Evolutionary conservation across 139 green algal species (phyloP).

Genomic region (Closterium sp.): DNA sequence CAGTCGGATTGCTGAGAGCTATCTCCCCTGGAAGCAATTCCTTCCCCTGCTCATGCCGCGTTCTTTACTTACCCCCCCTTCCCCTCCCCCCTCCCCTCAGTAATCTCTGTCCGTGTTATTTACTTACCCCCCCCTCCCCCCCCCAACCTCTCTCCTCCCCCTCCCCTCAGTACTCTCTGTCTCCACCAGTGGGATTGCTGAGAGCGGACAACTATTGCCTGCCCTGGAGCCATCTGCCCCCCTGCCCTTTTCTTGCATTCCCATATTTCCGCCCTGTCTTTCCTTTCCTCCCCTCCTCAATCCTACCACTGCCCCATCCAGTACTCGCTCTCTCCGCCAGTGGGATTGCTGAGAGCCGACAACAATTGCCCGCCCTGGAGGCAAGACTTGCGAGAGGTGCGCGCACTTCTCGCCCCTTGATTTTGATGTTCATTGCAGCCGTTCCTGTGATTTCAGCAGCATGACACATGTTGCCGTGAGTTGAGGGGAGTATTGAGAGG

Average conservation of each 20-base stretch:
- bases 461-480: no score
- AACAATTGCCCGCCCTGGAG: constrained; percentile 68
- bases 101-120: background rate
- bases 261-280: no score
- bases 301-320: constrained; percentile 22
- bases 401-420: background rate
- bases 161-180: constrained; percentile 70
- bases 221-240: no score
- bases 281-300: no score
- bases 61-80: background rate
- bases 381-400: constrained; percentile 23
- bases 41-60: background rate
- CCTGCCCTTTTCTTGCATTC: no score
- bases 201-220: constrained; percentile 69
- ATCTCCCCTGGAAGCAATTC: background rate
- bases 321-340: constrained; percentile 69
- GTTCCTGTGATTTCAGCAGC: no score
- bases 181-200: constrained; percentile 66
- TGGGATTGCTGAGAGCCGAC: constrained; percentile 77
- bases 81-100: background rate
- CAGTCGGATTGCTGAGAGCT: no score
- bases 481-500: no score
- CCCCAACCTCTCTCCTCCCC: background rate
- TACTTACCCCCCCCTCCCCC: background rate
- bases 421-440: no score